A percentile compares a stretch with the other conserved stretches of the same genome.
Evolutionary conservation across 768 basidiomycete species (phyloP).

Genomic region (Rhodotorula toruloides): DNA sequence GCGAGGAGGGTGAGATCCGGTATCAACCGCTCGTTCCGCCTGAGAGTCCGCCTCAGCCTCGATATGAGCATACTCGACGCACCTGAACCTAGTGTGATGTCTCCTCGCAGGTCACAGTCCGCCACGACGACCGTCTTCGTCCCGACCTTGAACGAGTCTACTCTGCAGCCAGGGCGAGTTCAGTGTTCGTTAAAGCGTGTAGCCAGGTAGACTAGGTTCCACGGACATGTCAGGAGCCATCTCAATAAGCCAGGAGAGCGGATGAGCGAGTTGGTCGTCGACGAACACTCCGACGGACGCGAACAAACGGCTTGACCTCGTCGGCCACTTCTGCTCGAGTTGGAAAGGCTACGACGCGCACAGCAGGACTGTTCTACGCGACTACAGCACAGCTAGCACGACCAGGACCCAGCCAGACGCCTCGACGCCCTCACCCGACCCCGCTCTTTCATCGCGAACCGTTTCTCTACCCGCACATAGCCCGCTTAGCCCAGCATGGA

Average conservation of each 20-base stretch:
- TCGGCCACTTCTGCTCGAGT: too few relatives aligned
- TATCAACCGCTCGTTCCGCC: neutral
- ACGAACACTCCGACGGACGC: too few relatives aligned
- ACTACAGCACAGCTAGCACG: too few relatives aligned
- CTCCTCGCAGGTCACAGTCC: slow-evolving; percentile 89
- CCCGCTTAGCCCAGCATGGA: slow-evolving; percentile 29
- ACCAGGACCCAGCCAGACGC: too few relatives aligned
- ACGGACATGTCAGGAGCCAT: slow-evolving; percentile 17
- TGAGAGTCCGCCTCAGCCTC: neutral
- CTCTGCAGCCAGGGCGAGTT: neutral
- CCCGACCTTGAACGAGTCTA: slow-evolving; percentile 64
- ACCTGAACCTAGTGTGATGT: slow-evolving; percentile 87
- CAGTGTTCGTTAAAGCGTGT: neutral
- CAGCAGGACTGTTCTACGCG: too few relatives aligned
- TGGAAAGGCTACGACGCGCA: too few relatives aligned
- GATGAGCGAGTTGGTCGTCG: too few relatives aligned
- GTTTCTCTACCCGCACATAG: neutral
- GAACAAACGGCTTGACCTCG: too few relatives aligned
- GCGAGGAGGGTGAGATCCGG: neutral
- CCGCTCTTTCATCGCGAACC: neutral
- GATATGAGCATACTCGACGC: neutral
- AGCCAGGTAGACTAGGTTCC: neutral
- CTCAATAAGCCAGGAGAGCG: too few relatives aligned
- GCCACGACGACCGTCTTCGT: slow-evolving; percentile 85
- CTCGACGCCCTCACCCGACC: neutral